Percentiles rank a stretch among this genome's conserved stretches.
phyloP scores from a whole-genome alignment of 371 early-diverging fungal species.

The Funneliformis caledonium region DNA sequence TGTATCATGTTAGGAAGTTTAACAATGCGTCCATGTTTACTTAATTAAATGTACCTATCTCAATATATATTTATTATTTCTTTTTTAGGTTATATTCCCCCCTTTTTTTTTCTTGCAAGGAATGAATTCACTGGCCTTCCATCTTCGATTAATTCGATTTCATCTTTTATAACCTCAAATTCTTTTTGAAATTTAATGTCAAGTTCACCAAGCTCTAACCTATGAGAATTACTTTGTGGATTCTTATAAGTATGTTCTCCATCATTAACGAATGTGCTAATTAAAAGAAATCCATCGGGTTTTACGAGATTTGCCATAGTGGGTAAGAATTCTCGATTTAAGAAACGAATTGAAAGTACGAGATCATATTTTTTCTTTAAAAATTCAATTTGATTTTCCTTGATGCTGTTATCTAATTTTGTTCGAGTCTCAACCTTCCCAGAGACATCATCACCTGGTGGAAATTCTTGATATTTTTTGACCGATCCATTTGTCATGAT shows the following conservation, averaged over 20 bases:
- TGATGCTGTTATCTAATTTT: background rate
- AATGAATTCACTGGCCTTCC: conserved; percentile 56
- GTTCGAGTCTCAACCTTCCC: background rate
- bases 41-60: background rate
- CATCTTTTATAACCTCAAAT: conserved; percentile 47
- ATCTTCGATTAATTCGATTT: conserved; percentile 52
- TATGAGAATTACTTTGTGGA: conserved; percentile 47
- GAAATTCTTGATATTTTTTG: background rate
- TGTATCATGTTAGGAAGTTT: too few species aligned
- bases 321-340: conserved; percentile 46
- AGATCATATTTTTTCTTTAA: conserved; percentile 45
- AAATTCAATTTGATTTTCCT: background rate
- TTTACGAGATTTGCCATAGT: conserved; percentile 45
- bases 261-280: conserved; percentile 56
- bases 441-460: background rate
- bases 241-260: conserved; percentile 44
- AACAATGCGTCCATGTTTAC: background rate
- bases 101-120: conserved; percentile 42
- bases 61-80: background rate
- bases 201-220: conserved; percentile 49
- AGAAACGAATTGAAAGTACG: conserved; percentile 52
- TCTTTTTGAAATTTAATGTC: conserved; percentile 38
- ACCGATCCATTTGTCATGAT: conserved; percentile 45
- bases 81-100: background rate
- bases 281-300: conserved; percentile 49